Evolutionary conservation across 345 rosid genomes (phyloP).

Genomic region (Reutealis trisperma): DNA sequence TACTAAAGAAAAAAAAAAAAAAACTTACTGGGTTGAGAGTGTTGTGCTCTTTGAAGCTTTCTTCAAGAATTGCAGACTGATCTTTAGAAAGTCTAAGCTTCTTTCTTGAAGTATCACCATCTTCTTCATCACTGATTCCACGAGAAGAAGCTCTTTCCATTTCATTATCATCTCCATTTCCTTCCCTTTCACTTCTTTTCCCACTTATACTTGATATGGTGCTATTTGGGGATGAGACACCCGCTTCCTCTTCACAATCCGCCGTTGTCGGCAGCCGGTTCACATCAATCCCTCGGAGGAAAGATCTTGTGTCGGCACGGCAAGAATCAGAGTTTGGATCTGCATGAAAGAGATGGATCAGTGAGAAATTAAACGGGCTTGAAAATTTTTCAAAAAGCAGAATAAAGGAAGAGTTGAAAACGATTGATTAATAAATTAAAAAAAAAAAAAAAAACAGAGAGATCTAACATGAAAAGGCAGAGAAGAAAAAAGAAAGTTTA

Average conservation of each 20-base stretch:
- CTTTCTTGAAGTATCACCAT: constrained; percentile 86
- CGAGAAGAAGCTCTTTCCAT: constrained; percentile 68
- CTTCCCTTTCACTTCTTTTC: constrained; percentile 85
- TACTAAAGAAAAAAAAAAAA: neutral
- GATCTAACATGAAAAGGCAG: neutral
- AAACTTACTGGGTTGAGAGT: constrained; percentile 92
- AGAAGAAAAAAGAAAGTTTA: neutral
- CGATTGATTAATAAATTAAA: neutral
- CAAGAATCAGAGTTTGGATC: constrained; percentile 60
- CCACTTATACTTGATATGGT: constrained; percentile 90
- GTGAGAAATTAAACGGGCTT: neutral
- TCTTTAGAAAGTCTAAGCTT: constrained; percentile 92
- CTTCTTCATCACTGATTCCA: constrained; percentile 89
- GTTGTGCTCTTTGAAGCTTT: constrained; percentile 86
- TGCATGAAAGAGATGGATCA: constrained; percentile 45
- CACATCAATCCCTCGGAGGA: constrained; percentile 83
- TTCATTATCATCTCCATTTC: constrained; percentile 61
- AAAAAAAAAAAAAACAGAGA: neutral
- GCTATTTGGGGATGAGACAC: constrained; percentile 91
- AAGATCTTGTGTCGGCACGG: constrained; percentile 54
- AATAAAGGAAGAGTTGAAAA: constrained; percentile 19
- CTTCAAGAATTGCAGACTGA: constrained; percentile 93
- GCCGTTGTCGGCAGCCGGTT: constrained; percentile 67
- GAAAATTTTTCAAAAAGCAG: neutral
- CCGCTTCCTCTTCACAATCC: constrained; percentile 84